A percentile compares a stretch with the other conserved stretches of the same genome.
These are phyloP conservation scores for Aphanomyces euteiches DNA, from an alignment of 352 stramenopile species.

Conservation along the genomic window DNA sequence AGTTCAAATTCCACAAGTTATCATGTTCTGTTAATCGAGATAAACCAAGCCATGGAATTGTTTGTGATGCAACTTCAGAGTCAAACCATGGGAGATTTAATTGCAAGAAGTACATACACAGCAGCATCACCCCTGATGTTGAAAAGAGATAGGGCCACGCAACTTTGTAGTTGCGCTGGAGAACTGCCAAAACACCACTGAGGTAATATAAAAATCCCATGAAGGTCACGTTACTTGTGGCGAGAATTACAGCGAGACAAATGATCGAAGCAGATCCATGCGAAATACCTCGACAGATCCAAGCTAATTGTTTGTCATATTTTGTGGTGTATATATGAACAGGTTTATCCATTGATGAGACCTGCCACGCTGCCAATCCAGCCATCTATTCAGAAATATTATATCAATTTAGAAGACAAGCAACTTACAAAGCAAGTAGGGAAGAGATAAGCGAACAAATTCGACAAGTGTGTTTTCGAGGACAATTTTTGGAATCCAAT, in stretches of 20 bases:
- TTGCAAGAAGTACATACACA: conserved; percentile 14
- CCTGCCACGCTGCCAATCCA: conserved; percentile 76
- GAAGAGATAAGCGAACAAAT: conserved; percentile 75
- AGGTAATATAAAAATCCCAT: conserved; percentile 26
- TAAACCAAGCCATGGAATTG: conserved; percentile 5
- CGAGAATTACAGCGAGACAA: conserved; percentile 3
- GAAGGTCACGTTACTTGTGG: conserved; percentile 1
- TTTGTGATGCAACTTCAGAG: not conserved
- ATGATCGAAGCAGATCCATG: not conserved
- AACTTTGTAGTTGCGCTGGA: conserved; percentile 1
- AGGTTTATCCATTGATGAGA: conserved; percentile 66
- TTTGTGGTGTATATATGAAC: conserved; percentile 55
- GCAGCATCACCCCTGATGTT: not conserved
- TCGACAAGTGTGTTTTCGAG: conserved; percentile 51
- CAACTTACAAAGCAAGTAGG: conserved; percentile 46
- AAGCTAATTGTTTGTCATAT: not conserved
- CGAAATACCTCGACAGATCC: not conserved
- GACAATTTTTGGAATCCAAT: conserved; percentile 56
- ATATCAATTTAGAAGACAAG: not conserved
- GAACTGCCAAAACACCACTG: not conserved
- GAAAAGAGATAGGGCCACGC: conserved; percentile 28
- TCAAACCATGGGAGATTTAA: conserved; percentile 14
- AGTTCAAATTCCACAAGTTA: conserved; percentile 1
- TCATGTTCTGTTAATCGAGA: not conserved
- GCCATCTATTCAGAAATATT: conserved; percentile 41